phyloP scores from a whole-genome alignment of 179 eudicot genomes.

The Spergularia azorica region DNA sequence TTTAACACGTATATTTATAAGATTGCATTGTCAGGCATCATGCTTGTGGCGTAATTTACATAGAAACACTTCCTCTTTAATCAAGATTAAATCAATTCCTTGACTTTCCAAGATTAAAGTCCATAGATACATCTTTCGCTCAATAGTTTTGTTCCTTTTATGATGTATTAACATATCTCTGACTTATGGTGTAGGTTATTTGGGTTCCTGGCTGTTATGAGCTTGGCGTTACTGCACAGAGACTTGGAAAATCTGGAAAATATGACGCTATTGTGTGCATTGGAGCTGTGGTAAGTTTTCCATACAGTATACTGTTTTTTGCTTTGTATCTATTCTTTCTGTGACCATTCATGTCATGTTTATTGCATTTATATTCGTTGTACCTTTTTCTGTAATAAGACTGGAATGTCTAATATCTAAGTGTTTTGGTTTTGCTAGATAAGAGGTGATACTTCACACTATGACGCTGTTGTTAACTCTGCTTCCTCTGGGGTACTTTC shows the following conservation, averaged over 20 bases:
- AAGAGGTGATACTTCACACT: conserved; percentile 92
- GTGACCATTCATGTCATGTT: too few species aligned
- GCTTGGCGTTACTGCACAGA: conserved; percentile 81
- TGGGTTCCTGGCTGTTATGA: conserved; percentile 99
- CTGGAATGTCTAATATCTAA: too few species aligned
- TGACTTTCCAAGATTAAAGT: neutral
- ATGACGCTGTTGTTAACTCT: conserved; percentile 96
- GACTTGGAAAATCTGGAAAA: conserved; percentile 80
- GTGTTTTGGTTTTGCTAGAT: conserved; percentile 40
- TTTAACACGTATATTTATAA: too few species aligned
- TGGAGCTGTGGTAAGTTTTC: conserved; percentile 90
- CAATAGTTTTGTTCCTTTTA: neutral
- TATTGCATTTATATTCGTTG: too few species aligned
- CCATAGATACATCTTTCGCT: neutral
- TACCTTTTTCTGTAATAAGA: too few species aligned
- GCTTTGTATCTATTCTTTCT: neutral
- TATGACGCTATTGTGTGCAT: conserved; percentile 87
- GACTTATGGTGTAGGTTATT: conserved; percentile 61
- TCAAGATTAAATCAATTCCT: too few species aligned
- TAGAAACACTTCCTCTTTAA: too few species aligned
- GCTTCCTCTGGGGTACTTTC: conserved; percentile 93
- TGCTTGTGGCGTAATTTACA: too few species aligned
- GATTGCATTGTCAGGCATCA: too few species aligned
- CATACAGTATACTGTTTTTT: neutral
- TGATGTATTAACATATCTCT: neutral